A percentile compares a stretch with the other conserved stretches of the same genome.
Evolutionary conservation across 768 basidiomycete species (phyloP).

Genomic region (Collybiopsis luxurians): DNA sequence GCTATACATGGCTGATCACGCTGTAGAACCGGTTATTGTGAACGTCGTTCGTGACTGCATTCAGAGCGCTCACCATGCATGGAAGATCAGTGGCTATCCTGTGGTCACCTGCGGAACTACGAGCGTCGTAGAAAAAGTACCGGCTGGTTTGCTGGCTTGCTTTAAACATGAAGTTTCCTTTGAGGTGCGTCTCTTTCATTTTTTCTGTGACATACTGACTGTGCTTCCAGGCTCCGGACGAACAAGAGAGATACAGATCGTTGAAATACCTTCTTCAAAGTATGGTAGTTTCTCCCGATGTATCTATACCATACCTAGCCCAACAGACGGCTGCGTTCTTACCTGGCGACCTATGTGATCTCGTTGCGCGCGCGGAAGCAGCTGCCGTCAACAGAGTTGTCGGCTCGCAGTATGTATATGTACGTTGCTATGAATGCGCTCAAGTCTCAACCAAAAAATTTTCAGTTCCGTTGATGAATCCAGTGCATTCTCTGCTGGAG

Average conservation of each 20-base stretch:
- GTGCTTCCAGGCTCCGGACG: constrained; percentile 67
- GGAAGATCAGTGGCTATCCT: constrained; percentile 64
- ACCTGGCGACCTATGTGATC: constrained; percentile 72
- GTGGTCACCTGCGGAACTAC: constrained; percentile 76
- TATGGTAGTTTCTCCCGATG: constrained; percentile 63
- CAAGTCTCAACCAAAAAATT: too few species aligned
- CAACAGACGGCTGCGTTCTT: constrained; percentile 90
- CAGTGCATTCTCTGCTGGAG: constrained; percentile 24
- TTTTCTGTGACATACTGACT: background rate
- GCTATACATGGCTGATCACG: background rate
- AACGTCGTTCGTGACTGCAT: constrained; percentile 64
- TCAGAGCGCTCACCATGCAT: constrained; percentile 48
- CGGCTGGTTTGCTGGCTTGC: constrained; percentile 56
- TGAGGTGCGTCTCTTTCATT: constrained; percentile 44
- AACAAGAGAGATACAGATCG: constrained; percentile 66
- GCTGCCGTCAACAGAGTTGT: constrained; percentile 51
- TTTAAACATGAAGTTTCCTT: constrained; percentile 87
- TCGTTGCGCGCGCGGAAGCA: constrained; percentile 58
- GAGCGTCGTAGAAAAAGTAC: constrained; percentile 60
- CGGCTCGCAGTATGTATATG: constrained; percentile 31
- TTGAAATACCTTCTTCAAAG: constrained; percentile 43
- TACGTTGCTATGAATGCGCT: too few species aligned
- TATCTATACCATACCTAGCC: constrained; percentile 69
- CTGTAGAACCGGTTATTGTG: constrained; percentile 56
- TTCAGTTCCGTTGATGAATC: background rate